phyloP scores from a whole-genome alignment of 176 grass and related monocot species.

The Carex cristatella region DNA sequence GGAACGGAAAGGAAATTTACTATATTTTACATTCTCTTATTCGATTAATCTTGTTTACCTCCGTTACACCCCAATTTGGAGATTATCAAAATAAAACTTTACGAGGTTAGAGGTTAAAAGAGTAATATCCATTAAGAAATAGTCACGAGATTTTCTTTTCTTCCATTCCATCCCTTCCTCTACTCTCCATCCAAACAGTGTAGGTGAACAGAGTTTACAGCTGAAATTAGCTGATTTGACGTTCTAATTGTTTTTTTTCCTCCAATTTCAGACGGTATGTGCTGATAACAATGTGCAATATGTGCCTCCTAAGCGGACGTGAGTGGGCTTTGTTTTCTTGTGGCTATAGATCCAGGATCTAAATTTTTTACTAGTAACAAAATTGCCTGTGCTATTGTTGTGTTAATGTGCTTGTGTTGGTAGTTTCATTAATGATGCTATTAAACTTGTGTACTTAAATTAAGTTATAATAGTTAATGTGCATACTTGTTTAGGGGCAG shows the following conservation, averaged over 20 bases:
- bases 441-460: neutral
- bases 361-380: neutral
- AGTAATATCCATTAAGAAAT: too few species aligned
- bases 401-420: neutral
- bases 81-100: too few species aligned
- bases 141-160: too few species aligned
- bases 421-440: neutral
- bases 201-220: neutral
- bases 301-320: constrained; percentile 63
- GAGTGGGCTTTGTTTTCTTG: neutral
- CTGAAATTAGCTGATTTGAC: neutral
- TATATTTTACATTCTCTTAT: too few species aligned
- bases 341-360: neutral
- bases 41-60: too few species aligned
- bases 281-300: constrained; percentile 78
- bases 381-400: neutral
- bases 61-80: too few species aligned
- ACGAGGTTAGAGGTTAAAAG: too few species aligned
- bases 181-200: too few species aligned
- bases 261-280: constrained; percentile 52
- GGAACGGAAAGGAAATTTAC: too few species aligned
- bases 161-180: too few species aligned
- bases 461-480: constrained; percentile 5
- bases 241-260: neutral
- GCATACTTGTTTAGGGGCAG: neutral